These are phyloP conservation scores for Orychophragmus violaceus DNA, from an alignment of 345 rosid species.

Conservation along the genomic window DNA sequence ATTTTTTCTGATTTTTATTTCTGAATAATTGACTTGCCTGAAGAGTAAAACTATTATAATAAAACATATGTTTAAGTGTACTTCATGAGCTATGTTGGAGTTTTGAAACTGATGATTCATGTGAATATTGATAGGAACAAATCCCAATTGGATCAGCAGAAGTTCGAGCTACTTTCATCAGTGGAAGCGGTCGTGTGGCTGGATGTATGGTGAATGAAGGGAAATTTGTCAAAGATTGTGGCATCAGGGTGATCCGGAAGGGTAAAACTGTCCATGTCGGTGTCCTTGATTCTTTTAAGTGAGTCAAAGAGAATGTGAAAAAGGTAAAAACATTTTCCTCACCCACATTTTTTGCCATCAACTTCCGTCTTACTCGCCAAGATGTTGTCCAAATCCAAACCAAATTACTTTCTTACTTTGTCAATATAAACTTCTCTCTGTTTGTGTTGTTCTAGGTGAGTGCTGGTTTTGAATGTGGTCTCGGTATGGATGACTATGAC, in stretches of 20 bases:
- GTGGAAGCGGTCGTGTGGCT: too few species aligned
- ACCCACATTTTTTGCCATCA: neutral
- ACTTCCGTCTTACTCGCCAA: neutral
- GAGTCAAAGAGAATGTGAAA: conserved; percentile 86
- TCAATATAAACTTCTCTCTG: neutral
- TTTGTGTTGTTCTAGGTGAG: conserved; percentile 45
- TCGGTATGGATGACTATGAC: conserved; percentile 54
- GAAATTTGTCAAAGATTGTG: too few species aligned
- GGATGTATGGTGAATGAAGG: too few species aligned
- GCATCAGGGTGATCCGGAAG: conserved; percentile 60
- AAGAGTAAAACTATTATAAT: too few species aligned
- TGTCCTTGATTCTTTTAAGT: conserved; percentile 68
- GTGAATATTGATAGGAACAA: too few species aligned
- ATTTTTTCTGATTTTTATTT: too few species aligned
- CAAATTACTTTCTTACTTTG: neutral
- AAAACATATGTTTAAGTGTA: too few species aligned
- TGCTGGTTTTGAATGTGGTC: conserved; percentile 84
- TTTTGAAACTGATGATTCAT: too few species aligned
- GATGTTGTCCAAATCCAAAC: conserved; percentile 1
- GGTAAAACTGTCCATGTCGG: conserved; percentile 61
- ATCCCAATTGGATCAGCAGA: too few species aligned
- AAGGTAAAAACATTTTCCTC: conserved; percentile 51
- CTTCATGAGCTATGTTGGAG: too few species aligned
- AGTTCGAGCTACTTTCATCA: too few species aligned
- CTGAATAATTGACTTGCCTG: too few species aligned